phyloP scores from a whole-genome alignment of 192 early-diverging fungal genomes.

The Rhizophagus clarus region DNA sequence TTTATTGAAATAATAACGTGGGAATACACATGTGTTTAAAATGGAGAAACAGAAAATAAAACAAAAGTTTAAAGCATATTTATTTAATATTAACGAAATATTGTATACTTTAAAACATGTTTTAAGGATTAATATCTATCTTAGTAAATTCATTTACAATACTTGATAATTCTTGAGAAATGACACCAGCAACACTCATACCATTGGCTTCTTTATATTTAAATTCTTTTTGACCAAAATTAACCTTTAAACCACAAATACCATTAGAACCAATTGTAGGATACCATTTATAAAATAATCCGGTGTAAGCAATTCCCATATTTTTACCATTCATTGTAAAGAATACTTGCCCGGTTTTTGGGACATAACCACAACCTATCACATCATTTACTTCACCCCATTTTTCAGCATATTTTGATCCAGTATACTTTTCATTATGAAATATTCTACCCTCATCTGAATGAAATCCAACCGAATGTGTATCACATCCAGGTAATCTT shows the following conservation, averaged over 20 bases:
- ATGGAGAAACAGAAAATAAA: no score
- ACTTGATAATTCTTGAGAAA: no score
- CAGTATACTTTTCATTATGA: constrained; percentile 32
- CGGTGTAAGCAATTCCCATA: constrained; percentile 42
- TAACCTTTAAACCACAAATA: constrained; percentile 47
- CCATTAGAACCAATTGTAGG: constrained; percentile 49
- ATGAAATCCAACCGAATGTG: constrained; percentile 49
- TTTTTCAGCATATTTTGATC: constrained; percentile 36
- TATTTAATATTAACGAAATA: no score
- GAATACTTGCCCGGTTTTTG: constrained; percentile 52
- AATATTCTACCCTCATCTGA: constrained; percentile 47
- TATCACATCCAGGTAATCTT: constrained; percentile 45
- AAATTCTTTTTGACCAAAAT: constrained; percentile 16
- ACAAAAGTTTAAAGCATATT: no score
- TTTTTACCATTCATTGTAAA: constrained; percentile 51
- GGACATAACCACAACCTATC: constrained; percentile 54
- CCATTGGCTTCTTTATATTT: neutral
- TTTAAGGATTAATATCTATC: no score
- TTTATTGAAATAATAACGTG: no score
- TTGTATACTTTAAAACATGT: no score
- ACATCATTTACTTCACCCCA: constrained; percentile 48
- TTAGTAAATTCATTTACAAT: no score
- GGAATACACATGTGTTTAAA: no score
- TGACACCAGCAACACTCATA: neutral
- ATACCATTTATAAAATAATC: constrained; percentile 40